Evolutionary conservation across 208 protist genomes (phyloP), one percentile per base, ranked within the genome.

Genomic region (Trypanosoma congolense): DNA sequence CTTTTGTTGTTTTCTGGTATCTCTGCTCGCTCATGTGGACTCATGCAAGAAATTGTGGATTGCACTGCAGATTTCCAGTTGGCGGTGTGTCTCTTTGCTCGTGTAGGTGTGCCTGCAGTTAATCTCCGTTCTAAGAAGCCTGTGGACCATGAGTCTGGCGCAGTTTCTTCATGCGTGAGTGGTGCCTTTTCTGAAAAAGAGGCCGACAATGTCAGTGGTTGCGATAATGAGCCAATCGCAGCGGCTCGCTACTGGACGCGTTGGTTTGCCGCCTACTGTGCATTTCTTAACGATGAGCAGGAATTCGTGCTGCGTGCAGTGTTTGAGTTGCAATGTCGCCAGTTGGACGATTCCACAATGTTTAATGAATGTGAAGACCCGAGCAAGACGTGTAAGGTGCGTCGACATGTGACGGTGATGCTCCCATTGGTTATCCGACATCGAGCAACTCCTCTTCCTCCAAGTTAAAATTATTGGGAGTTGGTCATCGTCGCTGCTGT

Each of bases 31-130:
- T 76, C 78, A n/a, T 80, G 57, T 56, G 59, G 67, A 16, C 42
- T 66, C 12, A 90, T 91, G 81, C 79, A 89, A 65, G 42, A 52
- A 21, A 83, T 91, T 22, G 87, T 94, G 19, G 83, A 94, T 52
- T 68, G 60, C 64, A 90, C 87, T 0, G 83, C 78, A 4, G 77
- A 94, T 61, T 89, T 87, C 41, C 87, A 94, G 57, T 72, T 91
- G 16, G 87, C 73, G 18, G 83, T 83, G 19, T 94, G 87, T 57
- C 64, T 94, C 5, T 94, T 79, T 70, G 80, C 83, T 26, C 77
- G 83, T 21, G 61, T 93, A 8, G 86, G 75, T 5, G 73, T 77
- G 48, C 59, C 36, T 36, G 31, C 44, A 2, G 28, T 36, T 1
- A 33, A 28, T 31, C 50, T 48, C n/a, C n/a, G n/a, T n/a, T n/a